Conservation (phyloP, 257 asterid species). For the Agastache rugosa region DNA sequence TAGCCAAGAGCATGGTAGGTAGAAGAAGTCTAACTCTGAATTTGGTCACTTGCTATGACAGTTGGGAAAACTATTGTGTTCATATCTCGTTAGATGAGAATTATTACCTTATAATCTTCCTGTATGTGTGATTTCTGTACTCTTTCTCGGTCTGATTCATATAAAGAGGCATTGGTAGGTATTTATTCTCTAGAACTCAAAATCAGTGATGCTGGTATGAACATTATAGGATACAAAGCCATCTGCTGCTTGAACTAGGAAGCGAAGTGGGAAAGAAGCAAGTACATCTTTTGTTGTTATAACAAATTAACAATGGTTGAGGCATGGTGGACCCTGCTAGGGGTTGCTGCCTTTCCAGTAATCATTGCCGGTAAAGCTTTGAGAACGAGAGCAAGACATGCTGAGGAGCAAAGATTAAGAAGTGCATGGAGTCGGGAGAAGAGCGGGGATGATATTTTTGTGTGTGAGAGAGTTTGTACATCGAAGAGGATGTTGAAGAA, state of each 20-base stretch:
- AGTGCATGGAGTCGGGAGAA: slow-evolving; percentile 79
- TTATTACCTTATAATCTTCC: not conserved
- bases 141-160: not conserved
- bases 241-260: slow-evolving; percentile 2
- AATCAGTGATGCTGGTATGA: not conserved
- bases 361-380: slow-evolving; percentile 75
- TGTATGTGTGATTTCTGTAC: not conserved
- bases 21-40: not conserved
- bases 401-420: slow-evolving; percentile 74
- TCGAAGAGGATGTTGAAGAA: slow-evolving; percentile 95
- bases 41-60: slow-evolving; percentile 2
- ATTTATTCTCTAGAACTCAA: not conserved
- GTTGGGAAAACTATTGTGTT: not conserved
- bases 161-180: not conserved
- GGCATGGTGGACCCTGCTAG: slow-evolving; percentile 82
- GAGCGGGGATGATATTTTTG: slow-evolving; percentile 83
- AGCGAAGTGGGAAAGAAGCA: slow-evolving; percentile 18
- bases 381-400: slow-evolving; percentile 65
- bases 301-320: slow-evolving; percentile 90
- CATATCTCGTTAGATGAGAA: not conserved
- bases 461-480: slow-evolving; percentile 96
- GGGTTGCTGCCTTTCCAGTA: slow-evolving; percentile 78
- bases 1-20: slow-evolving; percentile 2
- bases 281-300: slow-evolving; percentile 11
- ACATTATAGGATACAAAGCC: not conserved